Evolutionary conservation across 1,284 basidiomycete species (phyloP).

Genomic region (Moesziomyces parantarcticus): DNA sequence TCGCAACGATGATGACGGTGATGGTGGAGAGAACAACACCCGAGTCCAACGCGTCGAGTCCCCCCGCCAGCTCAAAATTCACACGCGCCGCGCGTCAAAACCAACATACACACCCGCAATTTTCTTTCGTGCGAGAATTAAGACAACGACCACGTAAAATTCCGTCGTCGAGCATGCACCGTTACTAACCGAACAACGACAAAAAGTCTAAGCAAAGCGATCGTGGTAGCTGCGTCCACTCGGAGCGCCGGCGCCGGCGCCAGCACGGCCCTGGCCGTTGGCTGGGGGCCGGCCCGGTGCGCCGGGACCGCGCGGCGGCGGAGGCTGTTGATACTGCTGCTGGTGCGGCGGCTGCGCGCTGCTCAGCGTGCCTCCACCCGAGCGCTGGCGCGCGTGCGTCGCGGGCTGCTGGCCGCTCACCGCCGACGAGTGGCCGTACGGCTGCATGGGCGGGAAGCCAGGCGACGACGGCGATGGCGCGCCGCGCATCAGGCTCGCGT

Average conservation of each 20-base stretch:
- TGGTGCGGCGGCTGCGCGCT: background rate
- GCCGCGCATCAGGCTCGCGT: conserved; percentile 47
- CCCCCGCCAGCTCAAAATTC: no score
- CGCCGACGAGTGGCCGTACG: conserved; percentile 45
- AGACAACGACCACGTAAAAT: background rate
- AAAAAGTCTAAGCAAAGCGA: conserved; percentile 17
- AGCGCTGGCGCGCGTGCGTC: conserved; percentile 39
- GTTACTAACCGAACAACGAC: no score
- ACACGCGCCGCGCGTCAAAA: background rate
- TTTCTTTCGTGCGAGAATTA: background rate
- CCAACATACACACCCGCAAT: background rate
- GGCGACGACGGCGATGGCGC: conserved; percentile 41
- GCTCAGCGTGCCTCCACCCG: conserved; percentile 13
- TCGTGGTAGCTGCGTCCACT: conserved; percentile 33
- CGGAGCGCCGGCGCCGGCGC: background rate
- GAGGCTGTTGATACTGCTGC: conserved; percentile 6
- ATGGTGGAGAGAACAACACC: conserved; percentile 3
- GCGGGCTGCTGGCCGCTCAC: conserved; percentile 22
- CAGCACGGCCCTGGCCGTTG: background rate
- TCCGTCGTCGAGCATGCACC: no score
- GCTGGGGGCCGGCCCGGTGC: conserved; percentile 1
- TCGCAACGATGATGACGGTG: conserved; percentile 1
- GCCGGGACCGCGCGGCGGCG: background rate
- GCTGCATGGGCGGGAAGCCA: conserved; percentile 23
- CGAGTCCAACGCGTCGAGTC: background rate